phyloP scores from a whole-genome alignment of 2,329 filamentous ascomycete genomes.

The Trichoderma guizhouense region DNA sequence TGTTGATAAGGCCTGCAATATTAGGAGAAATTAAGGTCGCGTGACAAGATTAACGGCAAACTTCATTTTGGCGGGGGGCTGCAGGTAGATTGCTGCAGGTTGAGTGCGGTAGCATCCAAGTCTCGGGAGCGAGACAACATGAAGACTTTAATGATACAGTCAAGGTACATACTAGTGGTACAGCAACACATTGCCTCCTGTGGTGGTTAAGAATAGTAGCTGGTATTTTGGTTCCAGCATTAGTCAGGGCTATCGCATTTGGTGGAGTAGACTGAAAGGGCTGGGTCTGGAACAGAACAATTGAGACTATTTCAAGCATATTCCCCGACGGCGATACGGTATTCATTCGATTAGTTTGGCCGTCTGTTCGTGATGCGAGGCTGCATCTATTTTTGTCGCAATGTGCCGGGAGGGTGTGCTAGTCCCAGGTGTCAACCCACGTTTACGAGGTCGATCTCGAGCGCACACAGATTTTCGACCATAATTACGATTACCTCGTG shows the following conservation, averaged over 20 bases:
- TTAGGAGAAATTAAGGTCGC: conserved; percentile 5
- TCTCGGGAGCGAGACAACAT: not conserved
- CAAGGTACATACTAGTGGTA: not conserved
- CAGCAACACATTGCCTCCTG: not conserved
- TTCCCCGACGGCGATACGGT: not conserved
- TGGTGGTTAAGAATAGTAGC: not conserved
- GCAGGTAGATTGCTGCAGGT: not conserved
- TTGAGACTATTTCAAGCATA: not conserved
- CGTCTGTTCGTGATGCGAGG: not conserved
- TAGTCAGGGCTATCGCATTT: not conserved
- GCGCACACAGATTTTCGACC: not conserved
- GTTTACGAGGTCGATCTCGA: not conserved
- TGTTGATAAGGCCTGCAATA: conserved; percentile 2
- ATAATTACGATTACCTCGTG: not conserved
- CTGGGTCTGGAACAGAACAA: not conserved
- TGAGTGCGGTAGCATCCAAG: not conserved
- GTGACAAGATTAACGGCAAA: not conserved
- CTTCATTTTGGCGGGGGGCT: not conserved
- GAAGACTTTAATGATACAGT: not conserved
- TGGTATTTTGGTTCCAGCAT: not conserved
- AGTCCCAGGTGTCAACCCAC: not conserved
- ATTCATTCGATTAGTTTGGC: not conserved
- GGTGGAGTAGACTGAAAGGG: not conserved
- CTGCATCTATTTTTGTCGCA: conserved; percentile 12
- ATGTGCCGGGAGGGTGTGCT: not conserved